Conservation (phyloP, 768 basidiomycete genomes). For the Suillus discolor region DNA sequence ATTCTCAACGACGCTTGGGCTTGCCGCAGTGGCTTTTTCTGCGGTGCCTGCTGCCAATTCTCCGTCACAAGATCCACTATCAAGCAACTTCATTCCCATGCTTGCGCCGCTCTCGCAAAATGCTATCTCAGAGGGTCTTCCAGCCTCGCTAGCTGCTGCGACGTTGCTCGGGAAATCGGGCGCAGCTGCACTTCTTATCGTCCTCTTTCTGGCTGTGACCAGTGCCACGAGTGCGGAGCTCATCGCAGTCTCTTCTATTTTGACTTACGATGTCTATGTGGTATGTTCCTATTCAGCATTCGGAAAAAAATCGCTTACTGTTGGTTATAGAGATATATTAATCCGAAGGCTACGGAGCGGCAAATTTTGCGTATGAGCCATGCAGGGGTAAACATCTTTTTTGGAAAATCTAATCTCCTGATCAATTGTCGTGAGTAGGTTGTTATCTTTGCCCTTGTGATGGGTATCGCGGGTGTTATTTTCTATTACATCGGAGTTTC, state of each 20-base stretch:
- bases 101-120: slow-evolving; percentile 46
- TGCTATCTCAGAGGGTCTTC: slow-evolving; percentile 88
- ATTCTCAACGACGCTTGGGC: slow-evolving; percentile 85
- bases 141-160: slow-evolving; percentile 80
- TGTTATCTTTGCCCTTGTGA: slow-evolving; percentile 68
- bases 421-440: slow-evolving; percentile 43
- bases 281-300: slow-evolving; percentile 30
- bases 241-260: slow-evolving; percentile 82
- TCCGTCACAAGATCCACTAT: slow-evolving; percentile 42
- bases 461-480: slow-evolving; percentile 81
- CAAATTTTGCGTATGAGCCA: slow-evolving; percentile 76
- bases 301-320: background rate
- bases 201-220: slow-evolving; percentile 88
- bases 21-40: slow-evolving; percentile 82
- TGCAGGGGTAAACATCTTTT: slow-evolving; percentile 46
- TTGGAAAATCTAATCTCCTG: background rate
- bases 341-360: slow-evolving; percentile 74
- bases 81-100: slow-evolving; percentile 49
- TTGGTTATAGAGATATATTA: slow-evolving; percentile 65
- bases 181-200: slow-evolving; percentile 75
- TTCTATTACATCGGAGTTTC: slow-evolving; percentile 92
- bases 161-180: slow-evolving; percentile 82
- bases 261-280: slow-evolving; percentile 89
- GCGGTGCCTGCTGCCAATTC: slow-evolving; percentile 39
- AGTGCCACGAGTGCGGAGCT: slow-evolving; percentile 87